These are phyloP conservation scores for Pulicaria dysenterica DNA, from an alignment of 129 eudicot species.

Conservation along the genomic window DNA sequence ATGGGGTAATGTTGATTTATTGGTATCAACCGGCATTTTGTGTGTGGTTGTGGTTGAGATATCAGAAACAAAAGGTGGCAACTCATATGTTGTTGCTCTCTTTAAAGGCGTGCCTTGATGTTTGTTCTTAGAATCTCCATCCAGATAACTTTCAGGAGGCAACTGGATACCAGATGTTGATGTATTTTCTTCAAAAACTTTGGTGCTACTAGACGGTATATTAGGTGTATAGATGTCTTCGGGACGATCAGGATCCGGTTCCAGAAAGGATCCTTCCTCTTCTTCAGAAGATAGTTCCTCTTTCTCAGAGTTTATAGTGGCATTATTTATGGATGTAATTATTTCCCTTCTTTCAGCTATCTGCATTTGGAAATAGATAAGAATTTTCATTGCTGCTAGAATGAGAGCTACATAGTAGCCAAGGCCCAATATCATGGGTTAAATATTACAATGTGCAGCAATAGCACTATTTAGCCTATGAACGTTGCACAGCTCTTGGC, in stretches of 20 bases:
- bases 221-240: constrained; percentile 27
- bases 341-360: constrained; percentile 86
- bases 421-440: background rate
- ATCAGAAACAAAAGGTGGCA: constrained; percentile 44
- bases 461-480: background rate
- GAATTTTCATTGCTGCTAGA: background rate
- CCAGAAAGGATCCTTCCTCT: constrained; percentile 43
- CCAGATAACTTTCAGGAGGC: constrained; percentile 29
- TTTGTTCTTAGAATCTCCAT: constrained; percentile 28
- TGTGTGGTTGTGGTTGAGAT: constrained; percentile 31
- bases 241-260: constrained; percentile 25
- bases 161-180: constrained; percentile 35
- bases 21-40: constrained; percentile 29
- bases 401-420: background rate
- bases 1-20: constrained; percentile 31
- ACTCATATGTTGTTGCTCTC: constrained; percentile 16
- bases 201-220: constrained; percentile 17
- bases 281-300: constrained; percentile 34
- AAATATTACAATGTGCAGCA: background rate
- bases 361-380: constrained; percentile 45
- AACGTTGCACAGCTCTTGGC: background rate
- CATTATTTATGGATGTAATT: constrained; percentile 58
- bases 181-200: constrained; percentile 27
- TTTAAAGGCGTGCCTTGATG: constrained; percentile 27
- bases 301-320: constrained; percentile 41